These are phyloP conservation scores for Excoecaria cochinchinensis DNA, from an alignment of 345 rosid species.

Conservation along the genomic window DNA sequence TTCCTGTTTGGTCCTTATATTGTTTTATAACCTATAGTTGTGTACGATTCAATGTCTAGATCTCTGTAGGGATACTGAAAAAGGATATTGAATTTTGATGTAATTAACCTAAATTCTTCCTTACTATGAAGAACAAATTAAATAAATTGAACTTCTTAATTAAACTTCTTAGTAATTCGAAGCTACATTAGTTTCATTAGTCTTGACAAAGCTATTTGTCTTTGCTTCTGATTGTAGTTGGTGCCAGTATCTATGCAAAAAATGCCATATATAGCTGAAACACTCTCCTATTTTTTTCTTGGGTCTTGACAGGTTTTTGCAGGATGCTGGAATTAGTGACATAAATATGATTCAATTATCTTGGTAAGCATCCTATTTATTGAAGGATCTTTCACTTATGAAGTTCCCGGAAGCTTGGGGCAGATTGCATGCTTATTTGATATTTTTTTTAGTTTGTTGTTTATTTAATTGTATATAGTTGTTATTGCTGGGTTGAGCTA, in stretches of 20 bases:
- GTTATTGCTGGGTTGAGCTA: neutral
- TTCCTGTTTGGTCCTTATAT: neutral
- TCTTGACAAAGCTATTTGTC: neutral
- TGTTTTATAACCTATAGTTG: neutral
- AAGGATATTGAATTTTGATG: neutral
- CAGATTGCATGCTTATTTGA: neutral
- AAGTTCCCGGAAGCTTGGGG: constrained; percentile 6
- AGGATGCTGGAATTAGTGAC: constrained; percentile 77
- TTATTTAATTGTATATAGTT: neutral
- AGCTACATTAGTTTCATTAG: neutral
- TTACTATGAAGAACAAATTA: neutral
- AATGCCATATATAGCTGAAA: neutral
- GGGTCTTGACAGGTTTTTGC: constrained; percentile 58
- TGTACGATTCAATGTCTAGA: neutral
- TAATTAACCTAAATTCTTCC: neutral
- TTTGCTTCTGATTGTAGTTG: neutral
- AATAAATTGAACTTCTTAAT: neutral
- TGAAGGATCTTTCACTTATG: neutral
- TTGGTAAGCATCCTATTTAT: constrained; percentile 50
- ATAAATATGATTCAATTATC: constrained; percentile 65
- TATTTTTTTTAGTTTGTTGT: neutral
- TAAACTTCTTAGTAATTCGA: neutral
- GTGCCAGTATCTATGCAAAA: neutral
- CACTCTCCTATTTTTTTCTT: neutral
- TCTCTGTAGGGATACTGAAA: neutral